Evolutionary conservation across 208 protist species (phyloP), one percentile per base, ranked within the genome.

Genomic region (Eutreptiella sp.): DNA sequence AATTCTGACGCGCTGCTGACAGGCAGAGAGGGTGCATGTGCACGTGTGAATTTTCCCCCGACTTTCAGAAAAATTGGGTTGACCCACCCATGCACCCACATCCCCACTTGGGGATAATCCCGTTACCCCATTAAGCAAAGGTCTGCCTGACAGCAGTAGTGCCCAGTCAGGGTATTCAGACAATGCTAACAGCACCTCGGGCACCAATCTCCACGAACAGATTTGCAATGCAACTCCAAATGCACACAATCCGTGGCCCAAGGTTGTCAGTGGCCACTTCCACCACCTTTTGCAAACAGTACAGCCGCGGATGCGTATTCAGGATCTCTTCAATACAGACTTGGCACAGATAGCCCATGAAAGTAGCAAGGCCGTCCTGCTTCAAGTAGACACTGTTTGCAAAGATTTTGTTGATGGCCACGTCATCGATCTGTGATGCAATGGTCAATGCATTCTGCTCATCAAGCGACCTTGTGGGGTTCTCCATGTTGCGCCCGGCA

Each of bases 191-290:
- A n/a, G n/a, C n/a, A n/a, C n/a, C n/a, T 48, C 85, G 77, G 29
- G 52, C 73, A 5, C 80, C 83, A 1, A 76, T 42, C 32, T 58
- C 41, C n/a, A 38, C 70, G 27, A 82, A 81, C 42, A 79, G 64
- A 19, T 76, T 34, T 14, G 46, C 39, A 19, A 84, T 52, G 34
- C 73, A 64, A 21, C 57, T 46, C 83, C 82, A 88, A 28, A 89
- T 85, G 14, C 81, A 88, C 28, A 88, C 81, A 7, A 89, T 83
- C 28, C 83, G 64, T 11, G 63, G n/a, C 19, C 43, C 60, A 43
- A 89, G 80, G 47, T 89, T 89, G 55, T 80, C 83, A 50, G 76
- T 66, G n/a, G 83, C 83, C 2, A 87, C 55, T 33, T 88, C 82
- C 5, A 88, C 81, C 31, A 86, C 47, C 60, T 88, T 88, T 38